A percentile compares a stretch with the other conserved stretches of the same genome.
Conservation (phyloP, 495 filamentous ascomycete species). For the Aspergillus coremiiformis region DNA sequence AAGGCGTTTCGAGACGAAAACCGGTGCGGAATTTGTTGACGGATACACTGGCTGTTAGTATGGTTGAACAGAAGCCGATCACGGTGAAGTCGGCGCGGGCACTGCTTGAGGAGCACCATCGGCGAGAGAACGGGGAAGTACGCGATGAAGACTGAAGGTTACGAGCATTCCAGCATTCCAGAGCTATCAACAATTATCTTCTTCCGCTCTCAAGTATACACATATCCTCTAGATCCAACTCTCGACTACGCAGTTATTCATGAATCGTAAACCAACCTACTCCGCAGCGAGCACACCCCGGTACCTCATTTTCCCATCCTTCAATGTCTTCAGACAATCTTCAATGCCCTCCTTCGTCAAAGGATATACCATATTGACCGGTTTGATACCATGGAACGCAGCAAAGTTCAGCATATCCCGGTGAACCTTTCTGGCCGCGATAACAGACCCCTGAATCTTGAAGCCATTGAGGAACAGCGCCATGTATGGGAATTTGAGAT, state of each 20-base stretch:
- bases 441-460: constrained; percentile 45
- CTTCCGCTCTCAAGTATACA: too few species aligned
- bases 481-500: constrained; percentile 50
- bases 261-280: too few species aligned
- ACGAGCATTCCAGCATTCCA: too few species aligned
- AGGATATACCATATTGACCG: constrained; percentile 49
- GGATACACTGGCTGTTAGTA: not conserved
- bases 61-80: not conserved
- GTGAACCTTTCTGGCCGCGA: constrained; percentile 43
- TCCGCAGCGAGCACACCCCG: constrained; percentile 41
- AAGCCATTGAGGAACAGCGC: constrained; percentile 40
- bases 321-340: constrained; percentile 44
- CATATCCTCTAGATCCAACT: too few species aligned
- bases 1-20: not conserved
- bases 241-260: too few species aligned
- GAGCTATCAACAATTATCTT: too few species aligned
- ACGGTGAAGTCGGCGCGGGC: not conserved
- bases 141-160: too few species aligned
- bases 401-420: constrained; percentile 53
- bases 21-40: not conserved
- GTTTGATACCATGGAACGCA: constrained; percentile 47
- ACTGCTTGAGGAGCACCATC: not conserved
- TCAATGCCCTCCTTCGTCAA: constrained; percentile 48
- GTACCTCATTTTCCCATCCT: constrained; percentile 52
- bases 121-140: not conserved